phyloP scores from a whole-genome alignment of 495 filamentous ascomycete species.

The Ascobolus immersus region DNA sequence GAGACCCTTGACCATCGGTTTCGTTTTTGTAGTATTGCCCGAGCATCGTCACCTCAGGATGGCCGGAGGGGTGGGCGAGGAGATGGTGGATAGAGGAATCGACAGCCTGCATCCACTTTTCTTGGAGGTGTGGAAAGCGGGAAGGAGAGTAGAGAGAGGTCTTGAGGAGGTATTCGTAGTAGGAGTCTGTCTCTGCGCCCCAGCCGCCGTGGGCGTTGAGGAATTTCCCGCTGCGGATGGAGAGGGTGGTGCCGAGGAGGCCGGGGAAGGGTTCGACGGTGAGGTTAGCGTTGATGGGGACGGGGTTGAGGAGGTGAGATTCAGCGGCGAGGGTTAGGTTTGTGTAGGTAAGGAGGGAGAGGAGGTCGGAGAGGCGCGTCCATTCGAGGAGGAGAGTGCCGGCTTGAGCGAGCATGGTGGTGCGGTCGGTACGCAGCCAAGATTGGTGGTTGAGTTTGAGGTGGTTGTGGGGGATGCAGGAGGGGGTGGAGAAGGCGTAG shows the following conservation, averaged over 20 bases:
- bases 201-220: constrained; percentile 43
- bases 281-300: constrained; percentile 28
- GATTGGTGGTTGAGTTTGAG: constrained; percentile 31
- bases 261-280: constrained; percentile 69
- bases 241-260: constrained; percentile 42
- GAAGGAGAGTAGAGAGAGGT: constrained; percentile 63
- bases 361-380: constrained; percentile 57
- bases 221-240: constrained; percentile 38
- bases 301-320: constrained; percentile 42
- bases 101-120: constrained; percentile 42
- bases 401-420: constrained; percentile 42
- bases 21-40: no score
- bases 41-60: constrained; percentile 46
- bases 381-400: constrained; percentile 64
- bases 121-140: constrained; percentile 35
- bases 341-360: constrained; percentile 38
- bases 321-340: constrained; percentile 41
- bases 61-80: constrained; percentile 38
- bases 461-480: constrained; percentile 52
- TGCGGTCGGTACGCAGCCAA: constrained; percentile 21
- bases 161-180: constrained; percentile 86
- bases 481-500: constrained; percentile 50
- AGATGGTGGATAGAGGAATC: constrained; percentile 53
- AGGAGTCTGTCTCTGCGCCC: constrained; percentile 58
- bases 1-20: no score